Evolutionary conservation across 306 rosid species (phyloP).

Genomic region (Medicago ruthenica): DNA sequence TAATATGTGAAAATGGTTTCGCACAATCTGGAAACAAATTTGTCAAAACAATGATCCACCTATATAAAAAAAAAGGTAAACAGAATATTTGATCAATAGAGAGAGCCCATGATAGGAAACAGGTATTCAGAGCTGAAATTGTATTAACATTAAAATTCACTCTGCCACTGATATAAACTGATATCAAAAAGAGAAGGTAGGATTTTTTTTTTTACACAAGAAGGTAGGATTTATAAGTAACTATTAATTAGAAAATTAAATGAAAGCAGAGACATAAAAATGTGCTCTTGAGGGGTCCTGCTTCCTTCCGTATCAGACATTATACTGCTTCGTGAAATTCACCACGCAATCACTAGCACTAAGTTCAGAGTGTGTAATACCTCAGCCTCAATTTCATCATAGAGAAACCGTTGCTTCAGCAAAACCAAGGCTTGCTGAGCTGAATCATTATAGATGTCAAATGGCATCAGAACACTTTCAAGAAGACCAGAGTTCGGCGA

Average conservation of each 20-base stretch:
- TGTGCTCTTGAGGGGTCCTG: constrained; percentile 18
- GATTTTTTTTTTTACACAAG: not conserved
- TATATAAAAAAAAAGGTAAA: constrained; percentile 43
- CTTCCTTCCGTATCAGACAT: constrained; percentile 21
- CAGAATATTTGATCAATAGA: constrained; percentile 22
- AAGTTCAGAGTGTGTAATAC: constrained; percentile 50
- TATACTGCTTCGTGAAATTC: constrained; percentile 31
- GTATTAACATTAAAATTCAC: constrained; percentile 17
- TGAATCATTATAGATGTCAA: constrained; percentile 94
- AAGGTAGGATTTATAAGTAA: constrained; percentile 9
- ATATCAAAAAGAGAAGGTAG: constrained; percentile 17
- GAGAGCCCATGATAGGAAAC: constrained; percentile 28
- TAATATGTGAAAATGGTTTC: constrained; percentile 80
- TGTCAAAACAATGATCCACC: constrained; percentile 97
- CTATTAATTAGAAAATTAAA: constrained; percentile 30
- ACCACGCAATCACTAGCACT: constrained; percentile 29
- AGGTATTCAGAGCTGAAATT: constrained; percentile 17
- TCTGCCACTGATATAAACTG: constrained; percentile 8
- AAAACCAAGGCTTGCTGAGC: constrained; percentile 93
- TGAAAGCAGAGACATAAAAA: constrained; percentile 12
- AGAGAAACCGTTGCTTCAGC: constrained; percentile 93
- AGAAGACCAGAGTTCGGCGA: constrained; percentile 87
- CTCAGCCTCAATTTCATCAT: constrained; percentile 99
- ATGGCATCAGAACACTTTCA: constrained; percentile 92
- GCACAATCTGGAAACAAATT: constrained; percentile 82